A percentile compares a stretch with the other conserved stretches of the same genome.
phyloP scores from a whole-genome alignment of 2,329 filamentous ascomycete species.

The Hypoxylon sp. region DNA sequence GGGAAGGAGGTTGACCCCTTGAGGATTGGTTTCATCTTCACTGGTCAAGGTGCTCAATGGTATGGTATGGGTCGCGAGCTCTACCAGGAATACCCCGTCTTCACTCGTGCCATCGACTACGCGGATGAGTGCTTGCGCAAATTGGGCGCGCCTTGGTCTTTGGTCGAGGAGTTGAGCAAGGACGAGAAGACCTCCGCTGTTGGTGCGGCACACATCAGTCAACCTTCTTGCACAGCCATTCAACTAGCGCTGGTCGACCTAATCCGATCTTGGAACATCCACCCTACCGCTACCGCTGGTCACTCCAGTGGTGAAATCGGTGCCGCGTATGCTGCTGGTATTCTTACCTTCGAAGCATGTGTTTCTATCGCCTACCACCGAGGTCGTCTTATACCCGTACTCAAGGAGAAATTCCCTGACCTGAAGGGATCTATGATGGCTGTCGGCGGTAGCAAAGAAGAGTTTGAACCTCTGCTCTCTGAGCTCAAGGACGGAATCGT shows the following conservation, averaged over 20 bases:
- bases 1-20: slow-evolving; percentile 51
- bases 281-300: slow-evolving; percentile 49
- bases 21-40: slow-evolving; percentile 53
- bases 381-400: slow-evolving; percentile 53
- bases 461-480: slow-evolving; percentile 52
- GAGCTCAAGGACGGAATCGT: slow-evolving; percentile 47
- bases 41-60: slow-evolving; percentile 54
- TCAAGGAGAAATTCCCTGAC: slow-evolving; percentile 52
- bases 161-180: slow-evolving; percentile 48
- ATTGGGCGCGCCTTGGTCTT: slow-evolving; percentile 49
- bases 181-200: slow-evolving; percentile 49
- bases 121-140: slow-evolving; percentile 47
- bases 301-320: slow-evolving; percentile 55
- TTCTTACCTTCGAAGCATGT: slow-evolving; percentile 54
- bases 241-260: slow-evolving; percentile 51
- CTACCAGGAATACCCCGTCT: slow-evolving; percentile 50
- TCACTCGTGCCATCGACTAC: slow-evolving; percentile 47
- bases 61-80: slow-evolving; percentile 54
- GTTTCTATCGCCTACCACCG: slow-evolving; percentile 61
- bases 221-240: slow-evolving; percentile 52
- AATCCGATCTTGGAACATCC: slow-evolving; percentile 49
- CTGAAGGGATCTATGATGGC: slow-evolving; percentile 64
- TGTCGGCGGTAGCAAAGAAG: slow-evolving; percentile 57
- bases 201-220: slow-evolving; percentile 51
- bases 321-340: slow-evolving; percentile 57